phyloP scores from a whole-genome alignment of 768 basidiomycete species.

The Phlegmacium glaucopus region DNA sequence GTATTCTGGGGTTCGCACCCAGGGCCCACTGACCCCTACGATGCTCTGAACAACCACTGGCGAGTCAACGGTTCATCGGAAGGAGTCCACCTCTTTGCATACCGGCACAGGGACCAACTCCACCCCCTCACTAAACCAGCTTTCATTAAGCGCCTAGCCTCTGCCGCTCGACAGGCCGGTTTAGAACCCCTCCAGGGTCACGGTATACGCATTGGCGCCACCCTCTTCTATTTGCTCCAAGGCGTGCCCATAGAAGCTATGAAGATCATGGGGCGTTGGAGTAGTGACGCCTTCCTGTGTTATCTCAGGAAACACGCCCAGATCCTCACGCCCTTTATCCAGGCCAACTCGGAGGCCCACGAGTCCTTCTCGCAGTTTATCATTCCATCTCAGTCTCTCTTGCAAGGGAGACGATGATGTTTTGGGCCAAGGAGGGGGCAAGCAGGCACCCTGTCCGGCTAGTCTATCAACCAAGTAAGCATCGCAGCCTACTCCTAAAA shows the following conservation, averaged over 20 bases:
- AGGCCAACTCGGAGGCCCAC: too few species aligned
- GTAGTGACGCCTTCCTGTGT: not conserved
- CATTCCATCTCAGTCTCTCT: too few species aligned
- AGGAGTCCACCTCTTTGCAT: too few species aligned
- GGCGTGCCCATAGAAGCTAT: slow-evolving; percentile 5
- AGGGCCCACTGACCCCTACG: too few species aligned
- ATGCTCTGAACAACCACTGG: too few species aligned
- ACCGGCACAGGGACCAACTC: too few species aligned
- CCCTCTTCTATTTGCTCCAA: slow-evolving; percentile 19
- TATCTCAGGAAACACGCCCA: not conserved
- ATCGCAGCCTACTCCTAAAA: not conserved
- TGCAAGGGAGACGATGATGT: too few species aligned
- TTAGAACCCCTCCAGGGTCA: slow-evolving; percentile 18
- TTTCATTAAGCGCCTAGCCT: too few species aligned
- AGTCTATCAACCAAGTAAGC: not conserved
- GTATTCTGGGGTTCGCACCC: not conserved
- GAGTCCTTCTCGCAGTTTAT: too few species aligned
- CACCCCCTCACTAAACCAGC: too few species aligned
- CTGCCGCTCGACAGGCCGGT: not conserved
- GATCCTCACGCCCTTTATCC: not conserved
- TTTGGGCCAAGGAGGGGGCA: too few species aligned
- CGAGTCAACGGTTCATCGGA: too few species aligned
- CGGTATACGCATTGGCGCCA: slow-evolving; percentile 23
- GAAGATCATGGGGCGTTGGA: not conserved
- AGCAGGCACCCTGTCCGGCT: not conserved